Percentiles rank a stretch among this genome's conserved stretches.
Evolutionary conservation across 805 yeast genomes (phyloP).

Genomic region (Wickerhamiella australiensis): DNA sequence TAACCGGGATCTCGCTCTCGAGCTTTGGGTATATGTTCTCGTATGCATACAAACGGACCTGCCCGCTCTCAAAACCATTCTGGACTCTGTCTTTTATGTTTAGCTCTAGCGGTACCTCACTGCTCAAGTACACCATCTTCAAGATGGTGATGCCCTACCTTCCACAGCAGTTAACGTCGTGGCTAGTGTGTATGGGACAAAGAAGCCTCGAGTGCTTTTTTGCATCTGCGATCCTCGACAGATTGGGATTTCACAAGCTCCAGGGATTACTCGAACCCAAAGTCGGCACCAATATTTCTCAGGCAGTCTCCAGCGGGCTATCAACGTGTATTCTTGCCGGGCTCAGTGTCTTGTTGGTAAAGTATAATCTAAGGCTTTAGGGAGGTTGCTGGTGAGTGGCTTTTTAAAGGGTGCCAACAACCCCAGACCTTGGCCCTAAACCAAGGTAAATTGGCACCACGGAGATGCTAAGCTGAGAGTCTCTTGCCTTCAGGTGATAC

Average conservation of each 20-base stretch:
- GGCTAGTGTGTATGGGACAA: conserved; percentile 24
- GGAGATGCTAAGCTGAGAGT: too few relatives aligned
- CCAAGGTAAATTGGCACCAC: too few relatives aligned
- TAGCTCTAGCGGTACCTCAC: conserved; percentile 26
- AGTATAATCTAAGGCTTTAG: conserved; percentile 13
- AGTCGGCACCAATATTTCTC: conserved; percentile 6
- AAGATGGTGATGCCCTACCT: conserved; percentile 21
- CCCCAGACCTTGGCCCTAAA: too few relatives aligned
- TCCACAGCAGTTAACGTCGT: conserved; percentile 19
- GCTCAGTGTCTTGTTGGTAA: conserved; percentile 12
- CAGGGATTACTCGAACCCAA: background rate
- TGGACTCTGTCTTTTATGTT: conserved; percentile 31
- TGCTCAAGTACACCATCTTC: conserved; percentile 25
- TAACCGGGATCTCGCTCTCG: conserved; percentile 23
- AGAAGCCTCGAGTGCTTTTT: conserved; percentile 27
- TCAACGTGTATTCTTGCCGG: conserved; percentile 19
- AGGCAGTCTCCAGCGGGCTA: conserved; percentile 12
- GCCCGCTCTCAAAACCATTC: conserved; percentile 30
- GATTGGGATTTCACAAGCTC: conserved; percentile 8
- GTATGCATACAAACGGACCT: conserved; percentile 24
- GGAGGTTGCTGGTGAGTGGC: too few relatives aligned
- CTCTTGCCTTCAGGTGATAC: too few relatives aligned
- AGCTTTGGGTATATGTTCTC: conserved; percentile 24
- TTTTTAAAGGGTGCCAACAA: too few relatives aligned
- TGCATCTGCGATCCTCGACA: conserved; percentile 19